Evolutionary conservation across 2,329 filamentous ascomycete genomes (phyloP), one percentile per base, ranked within the genome.

Genomic region (Huntiella decipiens): DNA sequence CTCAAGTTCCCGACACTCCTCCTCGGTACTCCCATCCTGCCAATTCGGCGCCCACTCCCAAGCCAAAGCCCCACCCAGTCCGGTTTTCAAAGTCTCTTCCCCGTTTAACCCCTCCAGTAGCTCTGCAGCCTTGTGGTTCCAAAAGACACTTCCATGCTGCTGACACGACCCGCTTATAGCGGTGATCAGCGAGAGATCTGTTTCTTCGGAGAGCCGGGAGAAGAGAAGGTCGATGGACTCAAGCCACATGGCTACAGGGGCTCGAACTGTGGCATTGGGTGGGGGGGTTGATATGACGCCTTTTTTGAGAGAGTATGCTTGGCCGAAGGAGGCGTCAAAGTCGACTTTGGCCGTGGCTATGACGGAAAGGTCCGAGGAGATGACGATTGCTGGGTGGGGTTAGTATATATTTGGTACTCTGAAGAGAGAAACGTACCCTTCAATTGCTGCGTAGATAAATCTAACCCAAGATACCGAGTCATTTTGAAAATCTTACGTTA

Each of bases 131-230:
- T 77, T 64, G 38, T 66, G 60, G 49, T 73, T 81, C 88, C 88
- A 96, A 65, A 91, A 96, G 22, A 96, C 86, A 59, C 88, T 96
- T 32, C 91, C 91, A 62, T 96, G 91, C 67, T 98, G 91, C 72
- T 96, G 92, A 46, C 91, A 87, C 12, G 88, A 87, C 51, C 86
- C 91, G 56, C 83, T 88, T 54, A 98, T 72, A 28, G 84, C 88
- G 56, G 73, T 76, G 52, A 98, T 77, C 44, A 74, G 73, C 44
- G 69, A 63, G 55, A 95, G 79, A 53, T 86, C 79, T 4, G 57
- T 54, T 41, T 59, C 56, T 46, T 84, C 72, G 1, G 77, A 76
- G 51, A 98, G 69, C 12, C 82, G 77, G 41, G 69, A 63, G 47
- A 96, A 71, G 12, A 95, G 85, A 13, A 88, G 74, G 58, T 96